Evolutionary conservation across 1,284 basidiomycete species (phyloP), one percentile per base, ranked within the genome.

Genomic region (Ceratobasidium sp.): DNA sequence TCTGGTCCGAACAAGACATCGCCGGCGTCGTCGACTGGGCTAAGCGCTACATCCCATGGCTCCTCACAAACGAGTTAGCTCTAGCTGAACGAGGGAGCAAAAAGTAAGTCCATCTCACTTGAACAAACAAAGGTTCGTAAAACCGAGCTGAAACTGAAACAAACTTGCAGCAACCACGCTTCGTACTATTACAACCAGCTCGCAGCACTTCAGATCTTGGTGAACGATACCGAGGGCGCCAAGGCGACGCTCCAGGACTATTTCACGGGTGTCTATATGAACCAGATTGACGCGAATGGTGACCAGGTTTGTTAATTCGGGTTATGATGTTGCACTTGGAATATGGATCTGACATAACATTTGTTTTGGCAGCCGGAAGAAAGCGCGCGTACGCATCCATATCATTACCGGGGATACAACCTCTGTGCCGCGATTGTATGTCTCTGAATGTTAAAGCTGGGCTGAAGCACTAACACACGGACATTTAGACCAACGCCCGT

Each of bases 401-500:
- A 81, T 75, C 80, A 78, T 44, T 81, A 78, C 73, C 64, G 71
- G 40, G 82, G 78, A 9, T 82, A 84, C 80, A 83, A 83, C 64
- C 79, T 84, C 55, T 83, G 84, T 51, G 84, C 79, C n/a, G 72
- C 82, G 56, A 82, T 84, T 46, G 81, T 82, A 56, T 80, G 82
- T 75, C 78, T 66, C 53, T 80, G 1, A 13, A 15, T 46, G n/a
- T 1, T 26, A 4, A 5, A 13, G 33, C 2, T 7, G 79, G 40
- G 28, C 33, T 55, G 18, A 42, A 63, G 39, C 42, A 42, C 44
- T 51, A 40, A 20, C 49, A 26, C 33, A 23, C 9, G 61, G 20
- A n/a, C 20, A 6, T 49, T 7, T 42, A 91, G 90, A 90, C 89
- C 6, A 90, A 89, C 80, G 90, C 90, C 15, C 87, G 88, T 55